Evolutionary conservation across 148 eudicot genomes (phyloP), one percentile per base, ranked within the genome.

Genomic region (Vaccinium myrtillus): DNA sequence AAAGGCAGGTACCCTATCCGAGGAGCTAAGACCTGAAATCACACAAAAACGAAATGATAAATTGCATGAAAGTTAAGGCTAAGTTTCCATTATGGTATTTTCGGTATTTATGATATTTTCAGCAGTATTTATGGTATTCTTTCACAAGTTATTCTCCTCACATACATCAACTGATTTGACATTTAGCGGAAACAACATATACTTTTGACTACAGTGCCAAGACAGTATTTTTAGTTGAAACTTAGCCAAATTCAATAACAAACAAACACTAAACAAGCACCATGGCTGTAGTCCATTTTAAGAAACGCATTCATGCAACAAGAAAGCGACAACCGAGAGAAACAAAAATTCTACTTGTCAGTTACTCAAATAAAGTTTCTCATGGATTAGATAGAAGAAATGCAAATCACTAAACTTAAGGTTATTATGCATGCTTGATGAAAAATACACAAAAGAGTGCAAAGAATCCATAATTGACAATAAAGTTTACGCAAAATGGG

Each of bases 1-100:
- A 97, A 81, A 39, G 98, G 98, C 79, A 97, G 89, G 87, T 97
- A 97, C 49, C 99, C 99, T 51, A 94, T 84, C 75, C 99, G 95
- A 12, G 99, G 98, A 83, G 98, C 99, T 86, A 97, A 90, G 69
- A 97, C 90, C 98, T 96, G 93, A 81, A 87, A 83, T 18, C 82
- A 69, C 25, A 80, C 21, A 48, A 43, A 79, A 88, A 65, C 51
- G 12, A n/a, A 80, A 80, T 80, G 71, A 8, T 80, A 8, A 78
- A 56, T 18, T 59, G 59, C 70, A 56, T 46, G 39, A 48, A 30
- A 83, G 71, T 39, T 51, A 16, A 55, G 23, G 46, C 6, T 5
- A 43, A 43, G 46, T 43, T 43, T 5, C 46, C 46, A 43, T 0
- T 43, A 43, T 43, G 46, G 46, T 43, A 43, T 43, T 43, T 43